Percentiles rank a stretch among this genome's conserved stretches.
phyloP scores from a whole-genome alignment of 768 basidiomycete genomes.

The Boletus rex-veris region DNA sequence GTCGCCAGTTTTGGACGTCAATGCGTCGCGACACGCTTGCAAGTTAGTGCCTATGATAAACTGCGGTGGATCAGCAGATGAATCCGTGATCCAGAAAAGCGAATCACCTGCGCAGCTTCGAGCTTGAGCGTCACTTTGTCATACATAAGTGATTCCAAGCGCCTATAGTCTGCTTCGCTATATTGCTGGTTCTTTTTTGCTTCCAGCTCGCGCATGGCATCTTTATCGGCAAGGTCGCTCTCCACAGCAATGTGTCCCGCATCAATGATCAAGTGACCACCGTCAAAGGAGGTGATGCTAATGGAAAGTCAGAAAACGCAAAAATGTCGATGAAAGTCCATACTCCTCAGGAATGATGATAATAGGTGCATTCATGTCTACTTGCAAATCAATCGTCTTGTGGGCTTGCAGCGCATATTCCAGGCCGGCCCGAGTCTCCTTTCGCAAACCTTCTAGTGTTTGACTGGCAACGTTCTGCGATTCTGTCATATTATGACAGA shows the following conservation, averaged over 20 bases:
- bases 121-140: conserved; percentile 83
- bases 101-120: conserved; percentile 82
- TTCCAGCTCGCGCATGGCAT: conserved; percentile 70
- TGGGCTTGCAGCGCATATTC: conserved; percentile 92
- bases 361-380: conserved; percentile 95
- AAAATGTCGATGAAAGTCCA: conserved; percentile 18
- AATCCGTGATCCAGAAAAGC: background rate
- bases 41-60: conserved; percentile 87
- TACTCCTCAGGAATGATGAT: conserved; percentile 97
- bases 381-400: conserved; percentile 93
- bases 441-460: conserved; percentile 88
- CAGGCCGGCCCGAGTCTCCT: conserved; percentile 90
- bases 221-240: conserved; percentile 85
- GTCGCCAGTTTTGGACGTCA: conserved; percentile 53
- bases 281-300: conserved; percentile 71
- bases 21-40: conserved; percentile 75
- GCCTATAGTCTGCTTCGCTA: conserved; percentile 79
- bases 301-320: conserved; percentile 7
- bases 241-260: conserved; percentile 95
- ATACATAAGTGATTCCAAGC: conserved; percentile 92
- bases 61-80: conserved; percentile 39
- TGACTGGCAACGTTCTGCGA: conserved; percentile 82
- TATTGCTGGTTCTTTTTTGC: conserved; percentile 83
- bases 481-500: background rate
- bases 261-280: conserved; percentile 88